phyloP scores from a whole-genome alignment of 1,284 basidiomycete species.

The Boletus sp. region DNA sequence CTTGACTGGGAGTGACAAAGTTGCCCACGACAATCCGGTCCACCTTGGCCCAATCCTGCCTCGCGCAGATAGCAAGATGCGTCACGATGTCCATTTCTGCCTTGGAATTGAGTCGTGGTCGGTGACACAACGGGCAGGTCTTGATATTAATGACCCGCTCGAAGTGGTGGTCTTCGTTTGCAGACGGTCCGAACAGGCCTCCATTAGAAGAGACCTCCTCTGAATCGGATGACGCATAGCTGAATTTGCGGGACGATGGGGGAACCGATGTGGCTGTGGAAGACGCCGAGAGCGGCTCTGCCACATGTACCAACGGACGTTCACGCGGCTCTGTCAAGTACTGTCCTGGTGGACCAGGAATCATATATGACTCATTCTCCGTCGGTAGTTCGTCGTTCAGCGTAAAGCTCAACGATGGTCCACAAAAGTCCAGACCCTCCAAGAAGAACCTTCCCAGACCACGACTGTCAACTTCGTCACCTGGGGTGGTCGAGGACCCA shows the following conservation, averaged over 20 bases:
- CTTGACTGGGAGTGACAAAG: slow-evolving; percentile 93
- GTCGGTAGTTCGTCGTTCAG: slow-evolving; percentile 26
- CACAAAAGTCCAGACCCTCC: slow-evolving; percentile 62
- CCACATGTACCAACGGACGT: slow-evolving; percentile 38
- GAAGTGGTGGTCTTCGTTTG: slow-evolving; percentile 44
- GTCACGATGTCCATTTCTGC: slow-evolving; percentile 93
- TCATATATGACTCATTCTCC: slow-evolving; percentile 14
- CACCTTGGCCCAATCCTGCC: slow-evolving; percentile 86
- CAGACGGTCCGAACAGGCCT: slow-evolving; percentile 2
- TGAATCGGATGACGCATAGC: slow-evolving; percentile 42
- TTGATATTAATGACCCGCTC: slow-evolving; percentile 94
- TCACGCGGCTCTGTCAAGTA: slow-evolving; percentile 45
- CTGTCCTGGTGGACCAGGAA: slow-evolving; percentile 18
- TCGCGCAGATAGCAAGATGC: slow-evolving; percentile 91
- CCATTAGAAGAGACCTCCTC: slow-evolving; percentile 36
- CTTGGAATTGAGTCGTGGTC: slow-evolving; percentile 78
- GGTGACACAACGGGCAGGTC: slow-evolving; percentile 91
- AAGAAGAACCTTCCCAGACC: slow-evolving; percentile 34
- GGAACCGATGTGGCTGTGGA: slow-evolving; percentile 17
- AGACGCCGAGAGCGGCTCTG: slow-evolving; percentile 25
- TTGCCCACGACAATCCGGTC: slow-evolving; percentile 90
- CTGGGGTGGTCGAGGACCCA: slow-evolving; percentile 44
- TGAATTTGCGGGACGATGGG: slow-evolving; percentile 28
- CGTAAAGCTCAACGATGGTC: slow-evolving; percentile 40
- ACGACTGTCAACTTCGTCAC: slow-evolving; percentile 22